These are phyloP conservation scores for Claviceps sp. DNA, from an alignment of 2,329 filamentous ascomycete species.

Conservation along the genomic window DNA sequence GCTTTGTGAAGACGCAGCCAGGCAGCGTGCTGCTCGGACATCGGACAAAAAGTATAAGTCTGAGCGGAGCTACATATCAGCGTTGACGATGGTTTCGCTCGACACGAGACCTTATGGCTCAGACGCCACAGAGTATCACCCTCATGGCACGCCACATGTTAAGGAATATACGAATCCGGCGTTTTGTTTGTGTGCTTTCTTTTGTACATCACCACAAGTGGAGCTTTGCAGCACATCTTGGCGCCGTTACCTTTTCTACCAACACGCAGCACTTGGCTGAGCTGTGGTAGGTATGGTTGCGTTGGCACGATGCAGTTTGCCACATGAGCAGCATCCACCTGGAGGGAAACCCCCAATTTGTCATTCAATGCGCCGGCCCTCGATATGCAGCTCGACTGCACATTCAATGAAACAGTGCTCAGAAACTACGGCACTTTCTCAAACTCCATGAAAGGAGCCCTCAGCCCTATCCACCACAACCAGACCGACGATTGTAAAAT, in stretches of 20 bases:
- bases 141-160: neutral
- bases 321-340: neutral
- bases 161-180: neutral
- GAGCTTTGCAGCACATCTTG: neutral
- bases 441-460: neutral
- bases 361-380: neutral
- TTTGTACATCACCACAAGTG: neutral
- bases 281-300: too few species aligned
- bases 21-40: neutral
- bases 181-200: neutral
- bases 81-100: neutral
- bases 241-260: neutral
- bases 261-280: neutral
- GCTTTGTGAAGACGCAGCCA: neutral
- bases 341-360: neutral
- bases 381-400: neutral
- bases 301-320: neutral
- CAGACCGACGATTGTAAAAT: neutral
- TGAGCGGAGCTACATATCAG: neutral
- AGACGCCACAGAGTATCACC: neutral
- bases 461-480: neutral
- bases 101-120: neutral
- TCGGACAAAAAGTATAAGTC: neutral
- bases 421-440: neutral
- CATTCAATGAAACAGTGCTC: neutral